A percentile compares a stretch with the other conserved stretches of the same genome.
phyloP scores from a whole-genome alignment of 805 yeast species.

The Blastobotrys terrestris region DNA sequence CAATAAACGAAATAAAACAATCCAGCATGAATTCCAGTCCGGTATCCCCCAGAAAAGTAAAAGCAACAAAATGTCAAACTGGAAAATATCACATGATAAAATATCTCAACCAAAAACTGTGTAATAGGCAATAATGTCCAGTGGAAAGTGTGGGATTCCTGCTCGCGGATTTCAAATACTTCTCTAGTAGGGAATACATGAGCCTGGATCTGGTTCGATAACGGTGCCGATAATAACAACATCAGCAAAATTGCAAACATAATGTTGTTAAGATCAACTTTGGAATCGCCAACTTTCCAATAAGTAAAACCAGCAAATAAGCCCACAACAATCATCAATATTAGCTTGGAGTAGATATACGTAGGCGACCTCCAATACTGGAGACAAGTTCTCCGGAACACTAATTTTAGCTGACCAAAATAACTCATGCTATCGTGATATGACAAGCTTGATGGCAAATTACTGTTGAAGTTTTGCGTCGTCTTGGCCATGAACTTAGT shows the following conservation, averaged over 20 bases:
- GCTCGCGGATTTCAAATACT: conserved; percentile 63
- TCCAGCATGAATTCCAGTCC: conserved; percentile 42
- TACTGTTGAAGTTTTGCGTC: conserved; percentile 22
- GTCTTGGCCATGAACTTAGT: conserved; percentile 29
- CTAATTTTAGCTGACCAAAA: conserved; percentile 37
- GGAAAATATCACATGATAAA: conserved; percentile 46
- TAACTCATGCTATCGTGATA: conserved; percentile 34
- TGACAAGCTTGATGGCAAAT: conserved; percentile 33
- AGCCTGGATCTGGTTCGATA: conserved; percentile 57
- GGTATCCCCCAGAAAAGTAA: conserved; percentile 44
- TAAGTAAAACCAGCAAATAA: conserved; percentile 71
- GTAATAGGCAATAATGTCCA: conserved; percentile 56
- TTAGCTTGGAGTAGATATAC: conserved; percentile 56
- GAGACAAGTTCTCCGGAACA: conserved; percentile 37
- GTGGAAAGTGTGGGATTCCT: conserved; percentile 64
- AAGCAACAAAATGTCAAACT: conserved; percentile 48
- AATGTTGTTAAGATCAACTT: conserved; percentile 52
- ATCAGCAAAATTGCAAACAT: conserved; percentile 56
- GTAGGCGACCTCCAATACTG: conserved; percentile 55
- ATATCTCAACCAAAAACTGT: conserved; percentile 52
- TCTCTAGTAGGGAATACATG: conserved; percentile 53
- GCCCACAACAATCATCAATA: conserved; percentile 44
- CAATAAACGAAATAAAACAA: conserved; percentile 45
- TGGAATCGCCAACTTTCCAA: conserved; percentile 47
- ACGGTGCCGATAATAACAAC: conserved; percentile 48